Base-by-base conservation (phyloP, 1,284 basidiomycete genomes). In the Malassezia psittaci region DNA sequence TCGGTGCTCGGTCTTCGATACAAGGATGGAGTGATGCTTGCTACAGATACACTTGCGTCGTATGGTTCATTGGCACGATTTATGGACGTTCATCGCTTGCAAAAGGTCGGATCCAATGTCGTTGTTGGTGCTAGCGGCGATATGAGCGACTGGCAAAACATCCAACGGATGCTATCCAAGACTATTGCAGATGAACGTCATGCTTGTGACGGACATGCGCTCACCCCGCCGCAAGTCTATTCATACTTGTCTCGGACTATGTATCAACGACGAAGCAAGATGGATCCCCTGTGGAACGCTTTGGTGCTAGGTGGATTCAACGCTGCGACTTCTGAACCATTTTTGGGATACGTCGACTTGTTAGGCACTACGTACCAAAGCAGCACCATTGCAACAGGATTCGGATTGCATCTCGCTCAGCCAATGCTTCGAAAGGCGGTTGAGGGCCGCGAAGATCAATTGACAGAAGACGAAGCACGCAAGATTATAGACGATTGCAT, bases 11-110 rank as follows among this genome's bases (percentile, higher is more conserved):
- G 87, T 6, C 80, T 98, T 75, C 87, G 87, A 77, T 98, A 83
- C 81, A 90, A 91, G 76, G 90, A 89, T 68, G 93, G 94, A 2
- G 84, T 98, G 64, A 96, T 99, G 89, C 84, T 99, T 79, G 90
- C 94, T n/a, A 89, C 94, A 35, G 93, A 99, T 79, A 96, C 87
- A 67, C 85, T 98, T 48, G 93, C 89, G 11, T 98, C 94, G 0
- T 98, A 96, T 69, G 94, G 94, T 54, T 96, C 90, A 7, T 84
- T 98, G 41, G 90, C 94, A 2, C 85, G 93, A 18, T 96, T 96
- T 83, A 93, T 90, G 80, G 88, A 93, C 74, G 81, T 98, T 57
- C 83, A 86, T 66, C 86, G 93, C 76, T 82, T 99, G 18, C 83
- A 88, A 66, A 76, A 85, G 9, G 83, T 96, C 33, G 91, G 91